These are phyloP conservation scores for Thermochaetoides thermophila DNA, from an alignment of 495 filamentous ascomycete species.

Conservation along the genomic window DNA sequence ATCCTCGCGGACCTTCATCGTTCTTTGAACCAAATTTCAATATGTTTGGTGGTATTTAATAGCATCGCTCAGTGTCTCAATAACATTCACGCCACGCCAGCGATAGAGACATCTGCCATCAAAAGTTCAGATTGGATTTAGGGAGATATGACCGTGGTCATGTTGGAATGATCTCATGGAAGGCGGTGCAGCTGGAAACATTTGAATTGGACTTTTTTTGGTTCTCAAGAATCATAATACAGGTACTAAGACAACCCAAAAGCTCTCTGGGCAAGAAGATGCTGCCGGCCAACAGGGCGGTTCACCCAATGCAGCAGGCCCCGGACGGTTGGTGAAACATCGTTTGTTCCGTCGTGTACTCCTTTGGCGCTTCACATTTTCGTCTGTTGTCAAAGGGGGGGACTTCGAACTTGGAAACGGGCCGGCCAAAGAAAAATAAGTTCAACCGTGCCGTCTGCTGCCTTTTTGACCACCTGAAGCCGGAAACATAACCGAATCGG, in stretches of 20 bases:
- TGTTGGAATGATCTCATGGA: neutral
- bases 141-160: slow-evolving; percentile 1
- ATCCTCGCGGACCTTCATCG: slow-evolving; percentile 17
- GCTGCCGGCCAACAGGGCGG: too few species aligned
- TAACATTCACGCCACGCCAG: too few species aligned
- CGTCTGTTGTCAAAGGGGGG: slow-evolving; percentile 7
- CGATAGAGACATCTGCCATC: too few species aligned
- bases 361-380: slow-evolving; percentile 1
- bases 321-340: slow-evolving; percentile 9
- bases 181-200: slow-evolving; percentile 1
- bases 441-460: slow-evolving; percentile 17
- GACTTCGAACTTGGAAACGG: slow-evolving; percentile 10
- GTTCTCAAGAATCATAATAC: too few species aligned
- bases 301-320: too few species aligned
- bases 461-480: slow-evolving; percentile 12
- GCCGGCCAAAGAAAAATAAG: slow-evolving; percentile 7
- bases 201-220: neutral
- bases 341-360: slow-evolving; percentile 4
- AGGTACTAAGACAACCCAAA: too few species aligned
- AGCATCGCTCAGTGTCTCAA: too few species aligned
- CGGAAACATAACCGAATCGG: slow-evolving; percentile 20
- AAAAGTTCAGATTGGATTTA: too few species aligned
- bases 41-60: too few species aligned
- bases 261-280: too few species aligned
- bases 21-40: too few species aligned